phyloP scores from a whole-genome alignment of 352 stramenopile genomes.

The Pythium angustatum region DNA sequence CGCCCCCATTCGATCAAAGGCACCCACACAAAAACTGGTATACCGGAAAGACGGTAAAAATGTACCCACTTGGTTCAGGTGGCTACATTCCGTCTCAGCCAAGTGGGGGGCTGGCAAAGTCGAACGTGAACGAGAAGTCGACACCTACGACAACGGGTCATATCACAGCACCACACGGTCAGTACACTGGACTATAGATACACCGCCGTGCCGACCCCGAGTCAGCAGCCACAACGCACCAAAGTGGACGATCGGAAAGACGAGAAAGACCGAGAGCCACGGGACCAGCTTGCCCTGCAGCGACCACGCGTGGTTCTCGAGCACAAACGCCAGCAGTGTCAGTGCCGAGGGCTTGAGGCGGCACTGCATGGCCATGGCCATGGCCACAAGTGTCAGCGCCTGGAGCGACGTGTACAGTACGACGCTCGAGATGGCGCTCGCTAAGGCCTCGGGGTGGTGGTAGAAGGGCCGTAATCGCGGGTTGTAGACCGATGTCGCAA shows the following conservation, averaged over 20 bases:
- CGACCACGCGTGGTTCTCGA: conserved; percentile 21
- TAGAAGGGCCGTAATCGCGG: conserved; percentile 62
- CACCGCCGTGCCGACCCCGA: neutral
- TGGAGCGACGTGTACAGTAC: neutral
- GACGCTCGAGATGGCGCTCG: conserved; percentile 31
- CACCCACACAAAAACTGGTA: too few species aligned
- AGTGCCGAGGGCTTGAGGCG: conserved; percentile 18
- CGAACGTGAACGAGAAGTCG: conserved; percentile 25
- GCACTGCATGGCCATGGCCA: conserved; percentile 6
- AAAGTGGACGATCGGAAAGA: conserved; percentile 25
- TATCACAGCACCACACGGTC: neutral
- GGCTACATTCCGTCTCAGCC: neutral
- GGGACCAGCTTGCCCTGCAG: conserved; percentile 21
- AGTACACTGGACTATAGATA: neutral
- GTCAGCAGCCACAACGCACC: conserved; percentile 10
- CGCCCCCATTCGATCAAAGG: too few species aligned
- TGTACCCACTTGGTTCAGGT: too few species aligned
- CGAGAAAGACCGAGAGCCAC: conserved; percentile 17
- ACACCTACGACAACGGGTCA: conserved; percentile 8
- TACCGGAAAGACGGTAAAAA: too few species aligned
- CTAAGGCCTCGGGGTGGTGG: conserved; percentile 34
- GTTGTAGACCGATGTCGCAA: conserved; percentile 41
- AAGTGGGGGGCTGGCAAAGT: neutral
- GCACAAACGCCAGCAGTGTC: conserved; percentile 16
- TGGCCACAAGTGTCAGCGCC: conserved; percentile 1